phyloP scores from a whole-genome alignment of 2,329 filamentous ascomycete species.

The Chrysosporium keratinophilum region DNA sequence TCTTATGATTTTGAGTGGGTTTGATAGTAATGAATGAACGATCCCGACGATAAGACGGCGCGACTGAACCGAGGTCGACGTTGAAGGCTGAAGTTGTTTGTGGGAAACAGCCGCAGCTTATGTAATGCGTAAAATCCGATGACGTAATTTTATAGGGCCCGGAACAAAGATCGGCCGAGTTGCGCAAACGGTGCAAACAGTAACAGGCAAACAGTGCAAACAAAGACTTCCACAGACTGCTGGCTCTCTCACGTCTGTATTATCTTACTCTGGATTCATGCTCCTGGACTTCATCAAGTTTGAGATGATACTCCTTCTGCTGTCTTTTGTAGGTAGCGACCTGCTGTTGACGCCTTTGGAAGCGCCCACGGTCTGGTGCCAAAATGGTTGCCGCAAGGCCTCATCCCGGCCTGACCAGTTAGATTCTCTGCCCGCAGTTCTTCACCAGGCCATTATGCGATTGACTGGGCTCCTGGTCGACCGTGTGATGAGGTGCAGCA shows the following conservation, averaged over 20 bases:
- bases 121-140: no score
- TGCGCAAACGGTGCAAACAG: neutral
- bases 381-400: conserved; percentile 6
- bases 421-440: conserved; percentile 3
- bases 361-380: neutral
- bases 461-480: conserved; percentile 32
- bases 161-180: neutral
- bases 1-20: neutral
- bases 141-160: neutral
- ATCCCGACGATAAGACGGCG: neutral
- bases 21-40: neutral
- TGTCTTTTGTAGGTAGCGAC: neutral
- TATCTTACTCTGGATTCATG: no score
- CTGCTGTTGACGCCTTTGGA: neutral
- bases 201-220: neutral
- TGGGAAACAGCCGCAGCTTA: no score
- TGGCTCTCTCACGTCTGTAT: no score
- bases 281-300: no score
- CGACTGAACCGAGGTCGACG: no score
- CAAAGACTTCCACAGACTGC: neutral
- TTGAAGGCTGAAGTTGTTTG: no score
- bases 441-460: neutral
- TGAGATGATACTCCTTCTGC: no score
- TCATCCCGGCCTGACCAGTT: conserved; percentile 1
- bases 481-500: conserved; percentile 9